Base-by-base conservation (phyloP, 164 flowering plant species). In the Cinnamomum micranthum region DNA sequence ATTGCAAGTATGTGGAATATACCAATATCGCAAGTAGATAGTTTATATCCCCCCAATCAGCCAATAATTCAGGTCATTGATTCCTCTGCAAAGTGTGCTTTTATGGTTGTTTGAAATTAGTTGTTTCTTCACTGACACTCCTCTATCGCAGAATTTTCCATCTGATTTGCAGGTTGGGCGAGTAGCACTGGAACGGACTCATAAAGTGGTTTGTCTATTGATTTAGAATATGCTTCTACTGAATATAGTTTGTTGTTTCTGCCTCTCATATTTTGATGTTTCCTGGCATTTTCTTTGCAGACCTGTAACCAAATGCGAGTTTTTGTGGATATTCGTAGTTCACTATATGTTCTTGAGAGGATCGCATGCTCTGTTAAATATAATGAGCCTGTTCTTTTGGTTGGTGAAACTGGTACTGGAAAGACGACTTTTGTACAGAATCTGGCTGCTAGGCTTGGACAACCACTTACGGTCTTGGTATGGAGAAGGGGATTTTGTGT, bases 321-420 rank as follows among this genome's bases (percentile, higher is more conserved):
- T 50, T 95, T 96, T 80, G 98, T 88, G 25, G 85, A 87, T 76
- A 86, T 90, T 19, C 87, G 90, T 74, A 86, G 86, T 81, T 91
- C 94, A 28, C 70, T 90, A 33, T 86, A 84, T 79, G 69, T 86
- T 50, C 92, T 96, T 79, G 99, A 96, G 83, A 90, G 83, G 77
- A 86, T 96, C 77, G 95, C 99, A 75, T 82, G 90, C 77, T 91
- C 98, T 81, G 90, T 91, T 47, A 88, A 88, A 82, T 85, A 72
- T 71, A 96, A 94, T 81, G 99, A 96, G 84, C 92, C 99, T 68
- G 91, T 94, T 69, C 94, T 96, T 19, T 81, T 96, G 87, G 97
- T 96, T 81, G 99, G 99, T 82, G 99, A 96, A 84, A 96, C 99
- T 77, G 99, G 99, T 74, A 94, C 98, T 24, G 99, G 99, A 60